Conservation (phyloP, 2,329 filamentous ascomycete genomes). For the Cryphonectria radicalis region DNA sequence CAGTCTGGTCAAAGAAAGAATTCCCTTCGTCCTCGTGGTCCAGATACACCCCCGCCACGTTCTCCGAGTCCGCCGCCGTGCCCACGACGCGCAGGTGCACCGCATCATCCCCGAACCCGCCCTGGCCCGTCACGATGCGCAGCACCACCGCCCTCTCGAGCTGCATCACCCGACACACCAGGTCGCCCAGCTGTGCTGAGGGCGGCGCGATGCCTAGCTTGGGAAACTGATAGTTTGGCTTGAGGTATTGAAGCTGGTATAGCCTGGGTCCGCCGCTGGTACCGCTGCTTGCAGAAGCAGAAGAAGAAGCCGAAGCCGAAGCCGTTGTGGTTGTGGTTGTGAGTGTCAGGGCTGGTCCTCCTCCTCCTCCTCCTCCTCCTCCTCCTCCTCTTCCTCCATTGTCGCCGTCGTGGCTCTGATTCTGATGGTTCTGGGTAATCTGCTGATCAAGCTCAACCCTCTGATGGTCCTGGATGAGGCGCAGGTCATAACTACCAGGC, state of each 20-base stretch:
- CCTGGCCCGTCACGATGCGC: neutral
- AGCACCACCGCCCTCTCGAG: neutral
- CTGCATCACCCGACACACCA: conserved; percentile 3
- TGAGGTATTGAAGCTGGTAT: neutral
- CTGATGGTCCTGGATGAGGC: conserved; percentile 1
- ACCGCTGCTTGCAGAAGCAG: neutral
- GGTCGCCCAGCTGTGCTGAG: conserved; percentile 10
- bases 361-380: too few species aligned
- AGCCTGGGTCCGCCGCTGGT: neutral
- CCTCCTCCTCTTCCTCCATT: neutral
- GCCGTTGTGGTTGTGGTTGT: neutral
- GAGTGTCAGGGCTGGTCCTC: too few species aligned
- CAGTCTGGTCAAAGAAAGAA: neutral
- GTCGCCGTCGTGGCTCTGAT: neutral
- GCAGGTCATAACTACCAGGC: neutral
- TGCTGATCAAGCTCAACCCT: neutral
- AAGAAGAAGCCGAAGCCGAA: neutral
- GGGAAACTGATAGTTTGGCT: neutral
- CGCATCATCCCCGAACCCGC: neutral
- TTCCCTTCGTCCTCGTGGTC: neutral
- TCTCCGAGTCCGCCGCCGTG: neutral
- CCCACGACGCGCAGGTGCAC: neutral
- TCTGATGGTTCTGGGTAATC: neutral
- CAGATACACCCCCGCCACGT: neutral
- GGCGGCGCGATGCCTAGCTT: conserved; percentile 1